Evolutionary conservation across 1,284 basidiomycete genomes (phyloP).

Genomic region (Ustilago hordei): DNA sequence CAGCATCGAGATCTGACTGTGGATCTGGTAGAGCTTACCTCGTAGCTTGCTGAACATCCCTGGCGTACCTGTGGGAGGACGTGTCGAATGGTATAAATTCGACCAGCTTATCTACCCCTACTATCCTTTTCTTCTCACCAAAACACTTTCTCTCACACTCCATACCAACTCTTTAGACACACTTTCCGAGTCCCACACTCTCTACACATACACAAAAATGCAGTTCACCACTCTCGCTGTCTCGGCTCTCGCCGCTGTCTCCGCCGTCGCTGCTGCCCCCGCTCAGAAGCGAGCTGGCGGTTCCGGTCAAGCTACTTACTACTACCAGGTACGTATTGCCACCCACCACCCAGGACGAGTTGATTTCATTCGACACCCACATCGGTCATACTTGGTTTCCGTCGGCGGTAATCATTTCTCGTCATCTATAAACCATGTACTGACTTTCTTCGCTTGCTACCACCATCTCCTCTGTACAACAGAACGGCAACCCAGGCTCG

Average conservation of each 20-base stretch:
- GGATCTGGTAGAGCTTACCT: neutral
- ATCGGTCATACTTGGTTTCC: neutral
- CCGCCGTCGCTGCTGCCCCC: slow-evolving; percentile 42
- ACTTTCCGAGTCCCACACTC: neutral
- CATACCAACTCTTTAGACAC: neutral
- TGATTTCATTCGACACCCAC: neutral
- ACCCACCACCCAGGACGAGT: neutral
- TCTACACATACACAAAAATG: slow-evolving; percentile 29
- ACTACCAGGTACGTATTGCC: slow-evolving; percentile 29
- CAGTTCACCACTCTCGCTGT: slow-evolving; percentile 53
- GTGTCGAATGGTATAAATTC: slow-evolving; percentile 30
- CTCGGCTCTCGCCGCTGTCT: slow-evolving; percentile 39
- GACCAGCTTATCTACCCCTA: neutral
- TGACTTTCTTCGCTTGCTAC: slow-evolving; percentile 4
- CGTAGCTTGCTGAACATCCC: neutral
- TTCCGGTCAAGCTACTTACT: slow-evolving; percentile 53
- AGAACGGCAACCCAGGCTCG: slow-evolving; percentile 53
- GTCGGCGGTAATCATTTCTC: neutral
- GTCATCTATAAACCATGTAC: neutral
- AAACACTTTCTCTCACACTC: slow-evolving; percentile 2
- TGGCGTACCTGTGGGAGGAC: neutral
- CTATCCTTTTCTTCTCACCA: neutral
- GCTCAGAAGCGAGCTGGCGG: slow-evolving; percentile 36
- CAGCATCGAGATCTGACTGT: neutral
- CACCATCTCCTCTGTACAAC: neutral